A percentile compares a stretch with the other conserved stretches of the same genome.
These are phyloP conservation scores for Cordyceps fumosorosea DNA, from an alignment of 2,329 filamentous ascomycete species.

Conservation along the genomic window DNA sequence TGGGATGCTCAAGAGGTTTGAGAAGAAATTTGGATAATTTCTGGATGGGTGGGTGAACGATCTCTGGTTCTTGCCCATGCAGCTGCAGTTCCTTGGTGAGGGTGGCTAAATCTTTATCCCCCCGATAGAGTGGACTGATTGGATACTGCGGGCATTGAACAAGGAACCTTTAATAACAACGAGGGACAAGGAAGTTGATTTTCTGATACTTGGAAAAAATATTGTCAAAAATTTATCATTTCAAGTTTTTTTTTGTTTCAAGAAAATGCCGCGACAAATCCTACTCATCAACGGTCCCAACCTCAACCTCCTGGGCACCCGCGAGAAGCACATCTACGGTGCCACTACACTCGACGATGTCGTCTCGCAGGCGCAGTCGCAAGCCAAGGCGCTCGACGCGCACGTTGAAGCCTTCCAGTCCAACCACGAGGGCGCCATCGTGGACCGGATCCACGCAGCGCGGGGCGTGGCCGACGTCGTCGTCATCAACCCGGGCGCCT, in stretches of 20 bases:
- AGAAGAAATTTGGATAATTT: conserved; percentile 60
- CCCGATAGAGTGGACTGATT: background rate
- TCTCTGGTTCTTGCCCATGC: background rate
- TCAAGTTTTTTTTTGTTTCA: too few species aligned
- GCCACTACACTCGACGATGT: conserved; percentile 60
- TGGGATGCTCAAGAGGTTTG: conserved; percentile 69
- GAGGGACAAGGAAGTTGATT: too few species aligned
- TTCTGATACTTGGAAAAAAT: too few species aligned
- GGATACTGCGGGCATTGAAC: background rate
- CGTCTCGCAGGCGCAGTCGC: conserved; percentile 38
- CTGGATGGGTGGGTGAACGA: too few species aligned
- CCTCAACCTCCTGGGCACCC: conserved; percentile 69
- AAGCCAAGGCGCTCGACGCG: conserved; percentile 41
- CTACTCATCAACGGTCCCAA: conserved; percentile 78
- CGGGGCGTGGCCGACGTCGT: conserved; percentile 53
- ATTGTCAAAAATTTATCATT: too few species aligned
- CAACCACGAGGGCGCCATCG: conserved; percentile 69
- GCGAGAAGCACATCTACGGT: conserved; percentile 70
- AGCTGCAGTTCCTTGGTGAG: too few species aligned
- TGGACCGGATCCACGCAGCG: conserved; percentile 67
- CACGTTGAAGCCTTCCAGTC: conserved; percentile 60
- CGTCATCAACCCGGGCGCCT: conserved; percentile 69
- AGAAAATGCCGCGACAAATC: conserved; percentile 38
- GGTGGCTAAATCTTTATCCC: background rate
- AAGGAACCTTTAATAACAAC: background rate